A percentile compares a stretch with the other conserved stretches of the same genome.
These are phyloP conservation scores for Dendrobium chrysotoxum DNA, from an alignment of 106 monocot genomes.

Conservation along the genomic window DNA sequence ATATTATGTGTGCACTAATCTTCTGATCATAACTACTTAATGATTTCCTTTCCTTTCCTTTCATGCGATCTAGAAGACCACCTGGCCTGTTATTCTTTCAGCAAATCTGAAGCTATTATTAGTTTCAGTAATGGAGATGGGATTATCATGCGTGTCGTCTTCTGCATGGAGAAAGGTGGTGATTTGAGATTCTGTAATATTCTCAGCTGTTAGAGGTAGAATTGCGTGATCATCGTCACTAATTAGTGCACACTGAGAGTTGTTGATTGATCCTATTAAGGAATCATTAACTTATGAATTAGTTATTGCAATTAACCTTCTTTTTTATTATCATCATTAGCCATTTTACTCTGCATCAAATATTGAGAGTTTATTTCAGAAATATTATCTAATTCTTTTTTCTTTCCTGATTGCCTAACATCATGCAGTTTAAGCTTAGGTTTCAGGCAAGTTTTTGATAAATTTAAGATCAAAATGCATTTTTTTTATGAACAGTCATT, in stretches of 20 bases:
- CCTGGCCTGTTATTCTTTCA: not conserved
- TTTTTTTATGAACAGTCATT: no score
- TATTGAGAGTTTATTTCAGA: no score
- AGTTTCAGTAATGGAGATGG: not conserved
- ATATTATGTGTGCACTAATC: no score
- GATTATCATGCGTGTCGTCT: not conserved
- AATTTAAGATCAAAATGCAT: no score
- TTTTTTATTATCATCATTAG: not conserved
- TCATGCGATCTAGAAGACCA: no score
- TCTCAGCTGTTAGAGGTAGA: not conserved
- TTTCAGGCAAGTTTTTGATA: no score
- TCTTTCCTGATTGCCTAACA: no score
- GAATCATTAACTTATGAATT: not conserved
- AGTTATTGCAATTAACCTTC: not conserved
- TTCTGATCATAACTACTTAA: no score
- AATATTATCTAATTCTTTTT: no score
- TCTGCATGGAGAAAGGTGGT: not conserved
- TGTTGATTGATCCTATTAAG: not conserved
- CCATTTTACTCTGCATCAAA: not conserved
- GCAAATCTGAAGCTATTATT: not conserved
- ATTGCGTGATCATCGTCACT: not conserved
- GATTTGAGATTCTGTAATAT: not conserved
- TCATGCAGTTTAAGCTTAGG: no score
- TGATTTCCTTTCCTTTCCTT: no score
- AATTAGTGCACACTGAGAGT: not conserved